phyloP scores from a whole-genome alignment of 495 filamentous ascomycete species.

The Penicillium psychrofluorescens region DNA sequence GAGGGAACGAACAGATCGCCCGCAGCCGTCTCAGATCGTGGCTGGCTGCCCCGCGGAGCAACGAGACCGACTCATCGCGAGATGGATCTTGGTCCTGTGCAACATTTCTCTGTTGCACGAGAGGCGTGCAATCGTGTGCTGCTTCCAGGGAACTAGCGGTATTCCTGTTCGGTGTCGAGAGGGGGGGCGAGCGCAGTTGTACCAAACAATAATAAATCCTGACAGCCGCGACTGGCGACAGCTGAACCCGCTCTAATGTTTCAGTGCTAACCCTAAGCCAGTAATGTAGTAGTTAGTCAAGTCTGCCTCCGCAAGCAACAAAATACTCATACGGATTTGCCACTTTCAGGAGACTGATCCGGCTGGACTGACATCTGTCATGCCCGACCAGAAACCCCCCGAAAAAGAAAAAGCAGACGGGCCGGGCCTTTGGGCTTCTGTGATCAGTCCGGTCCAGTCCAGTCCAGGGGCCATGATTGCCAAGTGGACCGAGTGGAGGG shows the following conservation, averaged over 20 bases:
- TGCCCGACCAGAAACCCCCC: not conserved
- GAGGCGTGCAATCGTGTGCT: not conserved
- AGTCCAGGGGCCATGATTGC: constrained; percentile 8
- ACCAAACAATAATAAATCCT: constrained; percentile 4
- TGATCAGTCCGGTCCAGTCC: too few relatives aligned
- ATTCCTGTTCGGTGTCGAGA: constrained; percentile 7
- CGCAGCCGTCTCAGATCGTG: not conserved
- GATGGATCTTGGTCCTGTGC: not conserved
- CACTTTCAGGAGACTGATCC: too few relatives aligned
- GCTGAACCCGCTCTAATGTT: not conserved
- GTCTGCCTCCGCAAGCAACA: too few relatives aligned
- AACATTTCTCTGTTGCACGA: constrained; percentile 13
- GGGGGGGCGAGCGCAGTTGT: constrained; percentile 6
- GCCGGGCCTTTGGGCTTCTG: constrained; percentile 8
- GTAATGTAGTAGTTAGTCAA: too few relatives aligned
- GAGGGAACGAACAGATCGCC: constrained; percentile 3
- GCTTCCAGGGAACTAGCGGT: not conserved
- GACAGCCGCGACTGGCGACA: constrained; percentile 27
- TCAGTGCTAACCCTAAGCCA: too few relatives aligned
- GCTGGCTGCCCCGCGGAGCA: constrained; percentile 4
- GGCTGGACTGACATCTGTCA: not conserved
- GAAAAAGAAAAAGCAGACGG: constrained; percentile 10
- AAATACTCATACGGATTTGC: too few relatives aligned
- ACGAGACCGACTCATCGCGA: too few relatives aligned
- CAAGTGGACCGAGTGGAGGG: constrained; percentile 15